Conservation (phyloP, 2,329 filamentous ascomycete genomes). For the Colletotrichum musae region DNA sequence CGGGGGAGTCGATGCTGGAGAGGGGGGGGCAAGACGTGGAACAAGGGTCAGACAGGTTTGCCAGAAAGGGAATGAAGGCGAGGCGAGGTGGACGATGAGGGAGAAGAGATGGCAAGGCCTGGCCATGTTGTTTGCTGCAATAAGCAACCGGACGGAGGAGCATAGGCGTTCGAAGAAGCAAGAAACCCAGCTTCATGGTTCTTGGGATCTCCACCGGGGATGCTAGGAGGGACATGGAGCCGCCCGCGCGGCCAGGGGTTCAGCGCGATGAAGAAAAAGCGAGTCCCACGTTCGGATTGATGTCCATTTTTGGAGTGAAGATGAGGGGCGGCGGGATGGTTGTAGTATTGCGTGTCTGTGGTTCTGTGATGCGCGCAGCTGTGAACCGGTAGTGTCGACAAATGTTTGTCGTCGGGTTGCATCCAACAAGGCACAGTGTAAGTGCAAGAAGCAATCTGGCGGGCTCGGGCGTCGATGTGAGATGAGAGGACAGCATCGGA, state of each 20-base stretch:
- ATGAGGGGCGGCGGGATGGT: background rate
- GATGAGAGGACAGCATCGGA: conserved; percentile 26
- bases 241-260: conserved; percentile 17
- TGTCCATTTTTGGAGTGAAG: conserved; percentile 2
- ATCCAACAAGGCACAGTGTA: background rate
- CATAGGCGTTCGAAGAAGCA: conserved; percentile 28
- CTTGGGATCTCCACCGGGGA: conserved; percentile 24
- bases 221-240: background rate
- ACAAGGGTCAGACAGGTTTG: conserved; percentile 31
- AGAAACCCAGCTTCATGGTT: conserved; percentile 39
- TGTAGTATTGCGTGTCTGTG: background rate
- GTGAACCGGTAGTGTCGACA: conserved; percentile 14
- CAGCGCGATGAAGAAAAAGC: conserved; percentile 28
- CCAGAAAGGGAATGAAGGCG: conserved; percentile 4
- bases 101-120: conserved; percentile 20
- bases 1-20: conserved; percentile 18
- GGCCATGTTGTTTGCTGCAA: conserved; percentile 12
- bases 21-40: conserved; percentile 28
- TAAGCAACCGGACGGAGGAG: conserved; percentile 27
- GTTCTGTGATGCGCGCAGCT: background rate
- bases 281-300: conserved; percentile 13
- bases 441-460: background rate
- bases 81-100: conserved; percentile 17
- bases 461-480: conserved; percentile 1
- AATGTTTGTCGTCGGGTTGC: conserved; percentile 7